phyloP scores from a whole-genome alignment of 371 early-diverging fungal genomes.

The Lichtheimia ornata region DNA sequence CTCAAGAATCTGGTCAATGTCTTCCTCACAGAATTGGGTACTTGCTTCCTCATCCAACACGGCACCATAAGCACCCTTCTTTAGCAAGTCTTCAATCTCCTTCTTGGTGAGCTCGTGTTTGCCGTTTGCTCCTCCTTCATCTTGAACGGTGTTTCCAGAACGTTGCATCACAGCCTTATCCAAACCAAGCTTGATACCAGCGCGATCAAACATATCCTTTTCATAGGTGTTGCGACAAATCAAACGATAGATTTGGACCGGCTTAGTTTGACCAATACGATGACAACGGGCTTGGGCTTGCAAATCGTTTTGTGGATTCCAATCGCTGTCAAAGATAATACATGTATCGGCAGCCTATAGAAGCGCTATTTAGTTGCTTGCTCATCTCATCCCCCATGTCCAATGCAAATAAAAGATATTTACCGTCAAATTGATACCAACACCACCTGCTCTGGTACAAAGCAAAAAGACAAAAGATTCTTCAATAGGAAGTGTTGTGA shows the following conservation, averaged over 20 bases:
- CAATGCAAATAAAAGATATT: not conserved
- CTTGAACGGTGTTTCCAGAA: constrained; percentile 40
- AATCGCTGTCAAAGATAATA: constrained; percentile 95
- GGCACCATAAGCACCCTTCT: constrained; percentile 92
- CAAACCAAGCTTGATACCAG: constrained; percentile 91
- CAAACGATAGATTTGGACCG: constrained; percentile 87
- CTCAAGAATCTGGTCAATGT: constrained; percentile 95
- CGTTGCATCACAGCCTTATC: constrained; percentile 87
- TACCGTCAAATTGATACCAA: constrained; percentile 90
- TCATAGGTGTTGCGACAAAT: constrained; percentile 93
- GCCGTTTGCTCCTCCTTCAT: constrained; percentile 27
- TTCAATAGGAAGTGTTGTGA: constrained; percentile 70
- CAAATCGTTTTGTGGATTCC: constrained; percentile 97
- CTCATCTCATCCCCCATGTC: no score
- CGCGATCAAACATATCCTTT: constrained; percentile 96
- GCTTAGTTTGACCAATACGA: constrained; percentile 94
- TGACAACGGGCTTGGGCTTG: constrained; percentile 95
- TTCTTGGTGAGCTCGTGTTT: constrained; percentile 67
- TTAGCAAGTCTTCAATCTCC: constrained; percentile 87
- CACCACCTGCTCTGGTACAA: constrained; percentile 91
- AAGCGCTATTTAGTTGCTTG: no score
- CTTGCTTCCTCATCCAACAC: constrained; percentile 88
- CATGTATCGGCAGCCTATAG: constrained; percentile 89
- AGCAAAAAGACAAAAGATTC: constrained; percentile 86
- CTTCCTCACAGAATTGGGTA: constrained; percentile 92